Evolutionary conservation across 495 filamentous ascomycete genomes (phyloP).

Genomic region (Aspergillus funiculosus): DNA sequence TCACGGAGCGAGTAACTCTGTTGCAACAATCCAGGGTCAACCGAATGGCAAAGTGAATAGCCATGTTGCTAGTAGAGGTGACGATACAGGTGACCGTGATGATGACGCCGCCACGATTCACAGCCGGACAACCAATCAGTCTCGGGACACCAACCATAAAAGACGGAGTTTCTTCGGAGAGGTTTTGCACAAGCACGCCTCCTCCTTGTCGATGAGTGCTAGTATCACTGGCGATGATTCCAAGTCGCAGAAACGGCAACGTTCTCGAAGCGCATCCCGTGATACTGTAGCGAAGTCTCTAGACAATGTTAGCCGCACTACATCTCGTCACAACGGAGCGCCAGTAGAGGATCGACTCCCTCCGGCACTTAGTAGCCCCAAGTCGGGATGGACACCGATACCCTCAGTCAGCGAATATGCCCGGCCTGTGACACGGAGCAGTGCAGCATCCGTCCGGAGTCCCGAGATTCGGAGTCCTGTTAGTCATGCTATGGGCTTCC

Average conservation of each 20-base stretch:
- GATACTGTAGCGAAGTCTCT: conserved; percentile 30
- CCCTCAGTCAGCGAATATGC: conserved; percentile 36
- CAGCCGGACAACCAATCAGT: conserved; percentile 38
- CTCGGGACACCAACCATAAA: conserved; percentile 34
- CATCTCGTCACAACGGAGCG: conserved; percentile 28
- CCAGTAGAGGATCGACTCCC: conserved; percentile 16
- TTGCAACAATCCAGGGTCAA: conserved; percentile 31
- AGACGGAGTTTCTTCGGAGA: conserved; percentile 43
- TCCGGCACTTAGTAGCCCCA: conserved; percentile 21
- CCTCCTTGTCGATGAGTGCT: conserved; percentile 30
- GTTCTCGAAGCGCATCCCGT: conserved; percentile 29
- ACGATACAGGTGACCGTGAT: conserved; percentile 23
- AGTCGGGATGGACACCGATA: conserved; percentile 37
- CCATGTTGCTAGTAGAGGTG: background rate
- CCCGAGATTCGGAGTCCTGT: conserved; percentile 17
- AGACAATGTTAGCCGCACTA: conserved; percentile 30
- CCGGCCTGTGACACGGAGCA: conserved; percentile 35
- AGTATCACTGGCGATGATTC: conserved; percentile 23
- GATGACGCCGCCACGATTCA: conserved; percentile 43
- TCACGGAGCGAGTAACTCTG: conserved; percentile 33
- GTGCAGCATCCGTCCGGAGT: conserved; percentile 16
- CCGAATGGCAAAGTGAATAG: conserved; percentile 26
- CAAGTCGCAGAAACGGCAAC: conserved; percentile 25
- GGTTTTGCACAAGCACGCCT: conserved; percentile 32
- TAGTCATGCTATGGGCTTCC: conserved; percentile 6